Conservation (phyloP, 139 green algal species). For the Bryopsis sp. region DNA sequence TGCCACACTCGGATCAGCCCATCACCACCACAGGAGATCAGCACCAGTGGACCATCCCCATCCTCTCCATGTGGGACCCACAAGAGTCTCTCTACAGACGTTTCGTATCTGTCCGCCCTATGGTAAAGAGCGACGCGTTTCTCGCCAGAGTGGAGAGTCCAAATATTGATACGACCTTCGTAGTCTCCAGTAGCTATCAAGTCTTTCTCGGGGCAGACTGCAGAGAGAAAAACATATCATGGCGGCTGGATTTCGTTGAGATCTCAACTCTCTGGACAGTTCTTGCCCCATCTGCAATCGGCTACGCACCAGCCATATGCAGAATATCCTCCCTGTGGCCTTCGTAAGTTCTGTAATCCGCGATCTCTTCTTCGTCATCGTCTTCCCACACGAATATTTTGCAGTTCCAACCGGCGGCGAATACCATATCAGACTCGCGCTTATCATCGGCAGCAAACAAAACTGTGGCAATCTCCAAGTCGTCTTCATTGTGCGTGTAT, state of each 20-base stretch:
- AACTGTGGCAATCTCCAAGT: constrained; percentile 42
- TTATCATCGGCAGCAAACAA: constrained; percentile 54
- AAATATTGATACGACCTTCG: constrained; percentile 61
- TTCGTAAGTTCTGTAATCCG: constrained; percentile 39
- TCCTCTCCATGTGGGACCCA: constrained; percentile 29
- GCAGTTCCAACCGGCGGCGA: constrained; percentile 65
- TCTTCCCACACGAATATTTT: constrained; percentile 71
- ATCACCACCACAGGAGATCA: constrained; percentile 52
- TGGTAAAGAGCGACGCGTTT: constrained; percentile 43
- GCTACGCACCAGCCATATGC: constrained; percentile 35
- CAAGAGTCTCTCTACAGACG: constrained; percentile 40
- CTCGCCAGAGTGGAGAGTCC: constrained; percentile 57
- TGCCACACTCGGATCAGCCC: constrained; percentile 57
- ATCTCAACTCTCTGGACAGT: too few species aligned
- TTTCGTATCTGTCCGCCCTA: constrained; percentile 46
- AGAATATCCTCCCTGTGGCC: constrained; percentile 63
- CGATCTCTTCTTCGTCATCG: constrained; percentile 36
- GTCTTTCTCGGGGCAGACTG: constrained; percentile 4
- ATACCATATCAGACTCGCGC: constrained; percentile 41
- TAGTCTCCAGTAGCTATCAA: constrained; percentile 52
- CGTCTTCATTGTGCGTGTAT: constrained; percentile 30
- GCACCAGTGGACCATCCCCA: constrained; percentile 25
- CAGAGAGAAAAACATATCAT: too few species aligned
- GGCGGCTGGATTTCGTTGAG: too few species aligned
- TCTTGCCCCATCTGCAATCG: too few species aligned